Percentiles rank a stretch among this genome's conserved stretches.
phyloP scores from a whole-genome alignment of 495 filamentous ascomycete genomes.

The Aspergillus biplanus region DNA sequence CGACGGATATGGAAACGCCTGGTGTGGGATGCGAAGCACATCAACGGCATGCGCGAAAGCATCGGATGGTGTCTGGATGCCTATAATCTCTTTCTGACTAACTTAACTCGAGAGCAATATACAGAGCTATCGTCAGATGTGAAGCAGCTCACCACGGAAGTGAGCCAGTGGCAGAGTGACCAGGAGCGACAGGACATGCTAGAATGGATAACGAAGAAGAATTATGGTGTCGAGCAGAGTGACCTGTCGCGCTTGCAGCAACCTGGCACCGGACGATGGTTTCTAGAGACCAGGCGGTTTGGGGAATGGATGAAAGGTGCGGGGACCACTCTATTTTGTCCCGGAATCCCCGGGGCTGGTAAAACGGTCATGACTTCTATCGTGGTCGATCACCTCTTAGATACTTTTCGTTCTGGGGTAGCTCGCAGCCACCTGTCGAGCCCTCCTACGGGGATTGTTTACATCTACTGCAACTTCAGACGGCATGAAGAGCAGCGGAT shows the following conservation, averaged over 20 bases:
- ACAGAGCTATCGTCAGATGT: neutral
- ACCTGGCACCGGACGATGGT: neutral
- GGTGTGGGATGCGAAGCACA: neutral
- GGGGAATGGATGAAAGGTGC: neutral
- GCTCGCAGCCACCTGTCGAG: neutral
- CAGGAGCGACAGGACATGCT: neutral
- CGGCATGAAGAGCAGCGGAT: constrained; percentile 15
- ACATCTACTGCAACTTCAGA: constrained; percentile 21
- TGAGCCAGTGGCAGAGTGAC: neutral
- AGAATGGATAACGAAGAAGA: neutral
- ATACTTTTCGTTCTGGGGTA: neutral
- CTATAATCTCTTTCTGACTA: neutral
- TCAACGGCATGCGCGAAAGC: neutral
- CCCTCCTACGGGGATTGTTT: neutral
- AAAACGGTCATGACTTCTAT: neutral
- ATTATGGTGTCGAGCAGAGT: neutral
- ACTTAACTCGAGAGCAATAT: neutral
- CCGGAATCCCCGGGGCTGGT: neutral
- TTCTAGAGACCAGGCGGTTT: neutral
- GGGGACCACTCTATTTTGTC: neutral
- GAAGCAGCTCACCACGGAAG: neutral
- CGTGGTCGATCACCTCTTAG: neutral
- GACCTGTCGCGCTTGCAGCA: neutral
- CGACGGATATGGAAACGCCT: neutral
- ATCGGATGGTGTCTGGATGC: neutral